These are phyloP conservation scores for Arthromyces matolae DNA, from an alignment of 768 basidiomycete genomes.

Conservation along the genomic window DNA sequence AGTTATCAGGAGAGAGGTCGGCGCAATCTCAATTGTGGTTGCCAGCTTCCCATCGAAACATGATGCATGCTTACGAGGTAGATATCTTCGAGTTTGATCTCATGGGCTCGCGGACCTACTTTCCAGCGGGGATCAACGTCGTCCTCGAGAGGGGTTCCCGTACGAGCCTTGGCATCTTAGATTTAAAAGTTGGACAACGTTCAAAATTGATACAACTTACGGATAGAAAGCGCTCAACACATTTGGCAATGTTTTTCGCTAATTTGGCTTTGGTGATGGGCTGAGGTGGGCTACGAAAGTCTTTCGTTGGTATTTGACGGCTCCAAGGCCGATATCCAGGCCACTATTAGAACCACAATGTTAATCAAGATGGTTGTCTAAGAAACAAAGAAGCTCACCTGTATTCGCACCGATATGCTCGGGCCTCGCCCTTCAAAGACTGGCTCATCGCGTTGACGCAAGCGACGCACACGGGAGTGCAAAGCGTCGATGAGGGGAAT, in stretches of 20 bases:
- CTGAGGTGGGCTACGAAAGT: slow-evolving; percentile 74
- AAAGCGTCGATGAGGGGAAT: slow-evolving; percentile 63
- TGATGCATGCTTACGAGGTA: slow-evolving; percentile 78
- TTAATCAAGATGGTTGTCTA: slow-evolving; percentile 9
- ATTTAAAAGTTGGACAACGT: slow-evolving; percentile 7
- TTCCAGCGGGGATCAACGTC: slow-evolving; percentile 59
- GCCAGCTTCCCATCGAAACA: slow-evolving; percentile 81
- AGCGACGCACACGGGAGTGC: slow-evolving; percentile 51
- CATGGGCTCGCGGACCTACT: slow-evolving; percentile 48
- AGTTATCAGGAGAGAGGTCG: slow-evolving; percentile 27
- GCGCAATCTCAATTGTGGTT: slow-evolving; percentile 66
- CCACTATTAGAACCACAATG: slow-evolving; percentile 49
- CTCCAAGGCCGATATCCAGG: slow-evolving; percentile 77
- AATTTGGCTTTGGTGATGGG: slow-evolving; percentile 75
- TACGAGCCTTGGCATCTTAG: slow-evolving; percentile 39
- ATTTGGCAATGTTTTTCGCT: slow-evolving; percentile 77
- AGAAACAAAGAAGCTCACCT: slow-evolving; percentile 39
- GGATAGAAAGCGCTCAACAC: slow-evolving; percentile 63
- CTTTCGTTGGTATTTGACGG: slow-evolving; percentile 77
- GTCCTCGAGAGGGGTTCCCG: slow-evolving; percentile 54
- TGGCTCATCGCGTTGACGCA: slow-evolving; percentile 55
- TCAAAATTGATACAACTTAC: slow-evolving; percentile 33
- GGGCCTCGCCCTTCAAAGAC: slow-evolving; percentile 75
- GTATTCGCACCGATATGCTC: slow-evolving; percentile 74
- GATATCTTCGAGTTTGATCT: slow-evolving; percentile 63